Conservation (phyloP, 371 early-diverging fungal species). For the Fennellomyces sp. region DNA sequence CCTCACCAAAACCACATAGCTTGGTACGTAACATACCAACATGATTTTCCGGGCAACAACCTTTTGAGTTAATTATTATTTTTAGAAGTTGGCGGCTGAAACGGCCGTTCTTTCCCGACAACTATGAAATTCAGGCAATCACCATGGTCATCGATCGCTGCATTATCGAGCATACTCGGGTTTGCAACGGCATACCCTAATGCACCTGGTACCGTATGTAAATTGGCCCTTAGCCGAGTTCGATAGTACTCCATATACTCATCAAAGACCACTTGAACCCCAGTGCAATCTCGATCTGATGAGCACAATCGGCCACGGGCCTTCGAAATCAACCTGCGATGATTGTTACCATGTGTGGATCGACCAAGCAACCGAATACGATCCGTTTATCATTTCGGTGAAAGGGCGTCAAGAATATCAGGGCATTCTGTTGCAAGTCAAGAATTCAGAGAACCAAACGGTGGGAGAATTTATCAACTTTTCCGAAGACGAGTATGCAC, state of each 20-base stretch:
- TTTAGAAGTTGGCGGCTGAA: too few relatives aligned
- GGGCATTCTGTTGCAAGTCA: constrained; percentile 43
- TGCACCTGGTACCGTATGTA: constrained; percentile 50
- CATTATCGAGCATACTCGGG: neutral
- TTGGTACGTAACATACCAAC: too few relatives aligned
- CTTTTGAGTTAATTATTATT: too few relatives aligned
- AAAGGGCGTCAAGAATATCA: constrained; percentile 36
- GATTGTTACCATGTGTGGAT: constrained; percentile 40
- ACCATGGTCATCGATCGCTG: neutral
- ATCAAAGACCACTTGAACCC: neutral
- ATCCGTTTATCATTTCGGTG: constrained; percentile 24
- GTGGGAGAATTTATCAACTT: constrained; percentile 43
- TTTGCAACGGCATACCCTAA: constrained; percentile 28
- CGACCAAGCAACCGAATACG: neutral
- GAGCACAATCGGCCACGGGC: constrained; percentile 48
- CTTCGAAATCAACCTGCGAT: constrained; percentile 39
- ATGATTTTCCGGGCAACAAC: too few relatives aligned
- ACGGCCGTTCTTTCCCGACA: too few relatives aligned
- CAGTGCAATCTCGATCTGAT: constrained; percentile 49
- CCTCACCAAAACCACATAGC: too few relatives aligned
- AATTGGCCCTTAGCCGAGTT: neutral
- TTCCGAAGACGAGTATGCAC: constrained; percentile 26
- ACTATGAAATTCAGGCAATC: neutral
- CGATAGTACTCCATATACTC: neutral
- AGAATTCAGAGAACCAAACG: constrained; percentile 35